Conservation (phyloP, 176 grass and related monocot genomes). For the Oryza nivara region DNA sequence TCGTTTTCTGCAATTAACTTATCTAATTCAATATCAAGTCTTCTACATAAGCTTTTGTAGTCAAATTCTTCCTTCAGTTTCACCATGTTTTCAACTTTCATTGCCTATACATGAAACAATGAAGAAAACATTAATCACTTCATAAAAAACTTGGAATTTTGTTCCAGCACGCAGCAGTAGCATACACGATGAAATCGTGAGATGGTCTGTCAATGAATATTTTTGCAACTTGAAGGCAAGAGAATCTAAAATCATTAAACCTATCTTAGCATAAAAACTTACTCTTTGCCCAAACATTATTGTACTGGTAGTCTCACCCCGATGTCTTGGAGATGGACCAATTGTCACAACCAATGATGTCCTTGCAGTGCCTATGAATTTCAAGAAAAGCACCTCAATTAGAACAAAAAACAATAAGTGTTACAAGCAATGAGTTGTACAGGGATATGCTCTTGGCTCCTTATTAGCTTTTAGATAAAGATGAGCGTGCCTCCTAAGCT, state of each 20-base stretch:
- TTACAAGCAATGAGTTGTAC: neutral
- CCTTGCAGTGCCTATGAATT: constrained; percentile 87
- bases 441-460: too few relatives aligned
- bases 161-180: neutral
- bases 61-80: constrained; percentile 99
- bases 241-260: constrained; percentile 28
- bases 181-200: neutral
- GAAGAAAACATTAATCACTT: constrained; percentile 34
- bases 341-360: constrained; percentile 99
- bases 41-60: constrained; percentile 98
- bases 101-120: constrained; percentile 62
- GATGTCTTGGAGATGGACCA: constrained; percentile 94
- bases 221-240: constrained; percentile 2
- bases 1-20: constrained; percentile 97
- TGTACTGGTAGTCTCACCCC: constrained; percentile 98
- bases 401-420: constrained; percentile 38
- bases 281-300: constrained; percentile 99
- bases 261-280: constrained; percentile 36
- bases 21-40: constrained; percentile 92
- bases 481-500: neutral
- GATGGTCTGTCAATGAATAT: constrained; percentile 9
- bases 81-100: constrained; percentile 99
- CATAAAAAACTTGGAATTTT: neutral
- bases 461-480: neutral
- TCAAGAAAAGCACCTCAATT: constrained; percentile 42